Evolutionary conservation across 495 filamentous ascomycete genomes (phyloP).

Genomic region (Lichenothelia convexa): DNA sequence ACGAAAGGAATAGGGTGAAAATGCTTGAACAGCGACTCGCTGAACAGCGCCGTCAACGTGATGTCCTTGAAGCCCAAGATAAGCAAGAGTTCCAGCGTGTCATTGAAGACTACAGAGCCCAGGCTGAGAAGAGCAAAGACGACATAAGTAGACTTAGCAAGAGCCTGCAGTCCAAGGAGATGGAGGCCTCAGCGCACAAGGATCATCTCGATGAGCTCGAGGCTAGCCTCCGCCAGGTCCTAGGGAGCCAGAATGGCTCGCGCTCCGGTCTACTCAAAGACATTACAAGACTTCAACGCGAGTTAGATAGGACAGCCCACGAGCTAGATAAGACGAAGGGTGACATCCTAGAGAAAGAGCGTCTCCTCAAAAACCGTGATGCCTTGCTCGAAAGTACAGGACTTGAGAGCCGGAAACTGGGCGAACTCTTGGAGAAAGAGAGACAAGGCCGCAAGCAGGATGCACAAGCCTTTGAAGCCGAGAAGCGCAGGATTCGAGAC

Average conservation of each 20-base stretch:
- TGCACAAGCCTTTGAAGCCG: slow-evolving; percentile 69
- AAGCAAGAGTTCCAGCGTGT: slow-evolving; percentile 73
- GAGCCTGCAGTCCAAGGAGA: slow-evolving; percentile 64
- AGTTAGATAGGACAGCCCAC: slow-evolving; percentile 62
- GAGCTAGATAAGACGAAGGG: slow-evolving; percentile 63
- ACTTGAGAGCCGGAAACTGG: slow-evolving; percentile 67
- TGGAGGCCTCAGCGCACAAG: slow-evolving; percentile 76
- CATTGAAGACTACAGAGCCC: slow-evolving; percentile 69
- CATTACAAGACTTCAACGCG: slow-evolving; percentile 70
- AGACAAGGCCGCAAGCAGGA: slow-evolving; percentile 65
- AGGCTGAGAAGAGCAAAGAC: slow-evolving; percentile 66
- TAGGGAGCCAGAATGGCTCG: slow-evolving; percentile 76
- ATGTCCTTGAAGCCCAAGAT: slow-evolving; percentile 66
- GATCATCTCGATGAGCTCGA: slow-evolving; percentile 79
- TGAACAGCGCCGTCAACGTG: slow-evolving; percentile 67
- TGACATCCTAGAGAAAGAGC: slow-evolving; percentile 69
- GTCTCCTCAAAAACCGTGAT: slow-evolving; percentile 78
- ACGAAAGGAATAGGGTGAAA: slow-evolving; percentile 59
- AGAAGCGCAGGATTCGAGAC: slow-evolving; percentile 70
- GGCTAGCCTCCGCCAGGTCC: slow-evolving; percentile 62
- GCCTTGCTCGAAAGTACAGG: slow-evolving; percentile 73
- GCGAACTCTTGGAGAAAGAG: slow-evolving; percentile 83
- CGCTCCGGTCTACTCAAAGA: slow-evolving; percentile 68
- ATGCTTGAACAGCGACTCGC: slow-evolving; percentile 65
- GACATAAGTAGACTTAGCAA: slow-evolving; percentile 67